Conservation (phyloP, 352 stramenopile genomes). For the Phytopythium montanum region DNA sequence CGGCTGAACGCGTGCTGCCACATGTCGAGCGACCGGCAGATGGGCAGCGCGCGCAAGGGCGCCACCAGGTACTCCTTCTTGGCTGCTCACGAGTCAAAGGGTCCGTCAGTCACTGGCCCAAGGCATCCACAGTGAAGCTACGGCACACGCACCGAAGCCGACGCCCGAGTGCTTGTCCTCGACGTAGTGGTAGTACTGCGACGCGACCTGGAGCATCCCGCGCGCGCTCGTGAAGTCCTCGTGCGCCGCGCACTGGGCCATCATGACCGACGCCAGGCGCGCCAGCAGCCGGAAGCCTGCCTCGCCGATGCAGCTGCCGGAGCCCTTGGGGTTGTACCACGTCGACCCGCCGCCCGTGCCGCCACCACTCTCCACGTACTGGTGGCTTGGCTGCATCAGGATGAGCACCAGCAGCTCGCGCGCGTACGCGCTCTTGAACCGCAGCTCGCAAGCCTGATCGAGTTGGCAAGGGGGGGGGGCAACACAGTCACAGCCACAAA, state of each 20-base stretch:
- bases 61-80: constrained; percentile 82
- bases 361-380: constrained; percentile 49
- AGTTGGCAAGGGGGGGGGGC: too few species aligned
- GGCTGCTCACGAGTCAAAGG: constrained; percentile 21
- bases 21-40: constrained; percentile 78
- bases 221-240: constrained; percentile 82
- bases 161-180: constrained; percentile 73
- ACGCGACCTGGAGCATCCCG: constrained; percentile 73
- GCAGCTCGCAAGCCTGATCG: constrained; percentile 44
- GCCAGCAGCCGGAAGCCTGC: constrained; percentile 61
- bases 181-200: constrained; percentile 78
- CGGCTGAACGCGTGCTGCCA: constrained; percentile 84
- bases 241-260: constrained; percentile 71
- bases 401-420: constrained; percentile 82
- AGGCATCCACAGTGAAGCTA: not conserved
- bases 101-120: not conserved
- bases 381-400: constrained; percentile 80
- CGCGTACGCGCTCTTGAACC: constrained; percentile 70
- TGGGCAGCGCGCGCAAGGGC: constrained; percentile 49
- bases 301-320: constrained; percentile 74
- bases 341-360: constrained; percentile 26
- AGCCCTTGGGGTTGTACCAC: constrained; percentile 81
- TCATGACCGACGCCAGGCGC: constrained; percentile 48
- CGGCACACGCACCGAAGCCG: constrained; percentile 49
- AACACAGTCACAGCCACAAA: not conserved